Conservation (phyloP, 179 eudicot genomes). For the Drosera spatulata region DNA sequence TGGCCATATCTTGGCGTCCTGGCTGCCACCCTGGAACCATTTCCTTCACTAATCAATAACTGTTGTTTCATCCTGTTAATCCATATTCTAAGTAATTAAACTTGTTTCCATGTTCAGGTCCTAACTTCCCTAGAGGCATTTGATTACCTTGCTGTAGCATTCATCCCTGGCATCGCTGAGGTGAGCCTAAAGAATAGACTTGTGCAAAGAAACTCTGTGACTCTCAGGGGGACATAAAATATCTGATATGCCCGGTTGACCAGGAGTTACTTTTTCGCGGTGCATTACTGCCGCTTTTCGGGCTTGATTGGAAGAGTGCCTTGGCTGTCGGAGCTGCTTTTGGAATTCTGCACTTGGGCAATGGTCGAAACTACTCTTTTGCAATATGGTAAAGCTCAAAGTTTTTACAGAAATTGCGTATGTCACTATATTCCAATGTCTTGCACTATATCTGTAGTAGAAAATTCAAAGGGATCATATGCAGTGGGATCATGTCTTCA, state of each 20-base stretch:
- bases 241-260: neutral
- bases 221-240: too few relatives aligned
- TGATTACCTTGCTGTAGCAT: conserved; percentile 71
- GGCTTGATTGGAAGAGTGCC: conserved; percentile 55
- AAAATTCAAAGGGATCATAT: neutral
- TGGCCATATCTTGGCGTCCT: too few relatives aligned
- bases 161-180: conserved; percentile 88
- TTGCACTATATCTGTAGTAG: neutral
- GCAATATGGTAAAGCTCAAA: conserved; percentile 52
- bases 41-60: too few relatives aligned
- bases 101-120: conserved; percentile 28
- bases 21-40: too few relatives aligned
- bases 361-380: conserved; percentile 76
- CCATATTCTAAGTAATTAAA: too few relatives aligned
- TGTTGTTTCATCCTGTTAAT: neutral
- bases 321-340: conserved; percentile 53
- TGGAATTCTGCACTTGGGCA: conserved; percentile 75
- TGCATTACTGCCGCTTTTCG: conserved; percentile 70
- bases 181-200: conserved; percentile 17
- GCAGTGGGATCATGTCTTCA: neutral
- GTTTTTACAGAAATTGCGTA: too few relatives aligned
- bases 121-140: conserved; percentile 58
- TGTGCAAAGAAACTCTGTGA: too few relatives aligned
- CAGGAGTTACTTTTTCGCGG: conserved; percentile 95
- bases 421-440: too few relatives aligned